Conservation (phyloP, 768 basidiomycete species). For the Cystofilobasidium capitatum region DNA sequence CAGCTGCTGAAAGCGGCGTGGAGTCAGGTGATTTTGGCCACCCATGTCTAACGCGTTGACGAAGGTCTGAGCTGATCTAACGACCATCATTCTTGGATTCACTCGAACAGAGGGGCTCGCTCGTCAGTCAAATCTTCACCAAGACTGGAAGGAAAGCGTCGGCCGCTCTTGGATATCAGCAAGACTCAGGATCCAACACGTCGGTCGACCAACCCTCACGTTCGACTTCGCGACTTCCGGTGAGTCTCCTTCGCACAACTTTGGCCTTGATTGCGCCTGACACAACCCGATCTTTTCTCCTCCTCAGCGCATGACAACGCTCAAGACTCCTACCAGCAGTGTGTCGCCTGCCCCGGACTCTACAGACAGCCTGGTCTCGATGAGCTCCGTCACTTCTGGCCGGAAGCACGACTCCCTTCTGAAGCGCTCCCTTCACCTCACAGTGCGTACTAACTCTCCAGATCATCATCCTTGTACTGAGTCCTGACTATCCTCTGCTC, state of each 20-base stretch:
- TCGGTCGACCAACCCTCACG: not conserved
- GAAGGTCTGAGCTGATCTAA: no score
- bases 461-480: no score
- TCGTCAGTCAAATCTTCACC: slow-evolving; percentile 6
- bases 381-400: not conserved
- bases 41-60: no score
- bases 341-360: not conserved
- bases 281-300: not conserved
- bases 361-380: not conserved
- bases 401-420: not conserved
- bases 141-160: not conserved
- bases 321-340: not conserved
- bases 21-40: slow-evolving; percentile 6
- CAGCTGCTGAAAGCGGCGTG: not conserved
- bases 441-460: not conserved
- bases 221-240: not conserved
- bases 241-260: not conserved
- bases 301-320: not conserved
- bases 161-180: slow-evolving; percentile 1
- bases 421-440: not conserved
- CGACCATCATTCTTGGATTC: not conserved
- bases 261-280: no score
- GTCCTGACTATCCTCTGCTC: not conserved
- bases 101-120: not conserved
- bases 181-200: not conserved